Evolutionary conservation across 1,284 basidiomycete species (phyloP).

Genomic region (Moniliella sp.): DNA sequence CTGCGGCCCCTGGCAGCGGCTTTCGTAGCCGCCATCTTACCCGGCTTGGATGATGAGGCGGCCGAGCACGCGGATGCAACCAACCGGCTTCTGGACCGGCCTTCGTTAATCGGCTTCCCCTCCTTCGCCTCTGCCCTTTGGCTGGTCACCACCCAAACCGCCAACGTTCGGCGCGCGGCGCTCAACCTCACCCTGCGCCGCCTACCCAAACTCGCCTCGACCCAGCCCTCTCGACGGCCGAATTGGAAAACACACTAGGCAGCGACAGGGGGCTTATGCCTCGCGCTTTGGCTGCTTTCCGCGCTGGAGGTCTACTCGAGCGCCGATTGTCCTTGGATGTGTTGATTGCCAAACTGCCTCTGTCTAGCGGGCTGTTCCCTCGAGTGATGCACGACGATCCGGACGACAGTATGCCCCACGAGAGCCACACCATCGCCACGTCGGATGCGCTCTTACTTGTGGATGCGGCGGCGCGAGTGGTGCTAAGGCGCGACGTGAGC

Average conservation of each 20-base stretch:
- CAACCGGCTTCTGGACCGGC: constrained; percentile 54
- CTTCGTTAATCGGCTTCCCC: constrained; percentile 47
- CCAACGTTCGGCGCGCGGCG: constrained; percentile 60
- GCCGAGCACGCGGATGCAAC: constrained; percentile 91
- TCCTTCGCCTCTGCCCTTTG: constrained; percentile 92
- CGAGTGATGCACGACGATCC: no score
- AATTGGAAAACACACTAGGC: constrained; percentile 1
- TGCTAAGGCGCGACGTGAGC: constrained; percentile 66
- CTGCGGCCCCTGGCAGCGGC: constrained; percentile 79
- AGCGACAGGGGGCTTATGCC: constrained; percentile 84
- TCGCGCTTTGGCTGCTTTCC: constrained; percentile 64
- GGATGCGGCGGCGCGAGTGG: constrained; percentile 16
- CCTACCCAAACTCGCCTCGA: constrained; percentile 41
- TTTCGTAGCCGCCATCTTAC: constrained; percentile 72
- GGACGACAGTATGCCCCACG: constrained; percentile 11
- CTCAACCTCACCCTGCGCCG: constrained; percentile 66
- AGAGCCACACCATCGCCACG: constrained; percentile 4
- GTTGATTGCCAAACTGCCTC: constrained; percentile 13
- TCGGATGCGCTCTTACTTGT: constrained; percentile 17
- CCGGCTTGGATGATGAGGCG: constrained; percentile 35
- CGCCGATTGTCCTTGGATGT: constrained; percentile 22
- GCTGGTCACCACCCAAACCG: constrained; percentile 75
- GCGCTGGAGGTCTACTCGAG: constrained; percentile 50
- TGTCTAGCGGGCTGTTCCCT: constrained; percentile 1
- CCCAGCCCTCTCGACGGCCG: neutral